Evolutionary conservation across 768 basidiomycete genomes (phyloP).

Genomic region (Auricularia heimuer): DNA sequence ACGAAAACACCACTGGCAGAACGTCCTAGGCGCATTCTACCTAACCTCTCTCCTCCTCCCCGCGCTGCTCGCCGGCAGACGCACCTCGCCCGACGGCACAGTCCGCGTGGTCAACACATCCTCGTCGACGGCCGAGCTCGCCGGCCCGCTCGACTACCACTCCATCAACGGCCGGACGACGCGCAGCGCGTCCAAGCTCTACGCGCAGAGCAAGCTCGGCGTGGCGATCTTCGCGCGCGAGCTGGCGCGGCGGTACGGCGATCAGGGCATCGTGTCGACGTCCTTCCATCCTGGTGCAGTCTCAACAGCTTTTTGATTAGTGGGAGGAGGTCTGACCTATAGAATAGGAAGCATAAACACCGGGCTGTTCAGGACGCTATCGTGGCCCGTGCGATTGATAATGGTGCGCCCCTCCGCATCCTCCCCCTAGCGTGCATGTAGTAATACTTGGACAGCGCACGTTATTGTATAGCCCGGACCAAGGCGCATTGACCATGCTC

Average conservation of each 20-base stretch:
- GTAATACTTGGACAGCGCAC: conserved; percentile 11
- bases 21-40: conserved; percentile 39
- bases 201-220: conserved; percentile 17
- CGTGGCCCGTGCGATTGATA: background rate
- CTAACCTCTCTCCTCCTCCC: conserved; percentile 48
- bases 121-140: conserved; percentile 30
- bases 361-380: conserved; percentile 13
- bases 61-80: conserved; percentile 31
- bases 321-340: background rate
- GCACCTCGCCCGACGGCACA: conserved; percentile 27
- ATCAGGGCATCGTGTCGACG: conserved; percentile 33
- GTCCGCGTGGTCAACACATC: conserved; percentile 40
- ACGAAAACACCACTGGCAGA: background rate
- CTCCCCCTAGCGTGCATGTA: background rate
- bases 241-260: conserved; percentile 36
- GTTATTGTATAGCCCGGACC: conserved; percentile 21
- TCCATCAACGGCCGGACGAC: conserved; percentile 32
- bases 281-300: conserved; percentile 39
- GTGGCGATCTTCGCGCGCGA: conserved; percentile 30
- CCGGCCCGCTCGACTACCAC: conserved; percentile 27
- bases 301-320: background rate
- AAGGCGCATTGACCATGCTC: conserved; percentile 35
- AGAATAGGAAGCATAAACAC: conserved; percentile 20
- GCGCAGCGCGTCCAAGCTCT: conserved; percentile 8
- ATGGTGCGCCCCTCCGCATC: conserved; percentile 7